Evolutionary conservation across 345 rosid genomes (phyloP).

Genomic region (Cardiospermum halicacabum): DNA sequence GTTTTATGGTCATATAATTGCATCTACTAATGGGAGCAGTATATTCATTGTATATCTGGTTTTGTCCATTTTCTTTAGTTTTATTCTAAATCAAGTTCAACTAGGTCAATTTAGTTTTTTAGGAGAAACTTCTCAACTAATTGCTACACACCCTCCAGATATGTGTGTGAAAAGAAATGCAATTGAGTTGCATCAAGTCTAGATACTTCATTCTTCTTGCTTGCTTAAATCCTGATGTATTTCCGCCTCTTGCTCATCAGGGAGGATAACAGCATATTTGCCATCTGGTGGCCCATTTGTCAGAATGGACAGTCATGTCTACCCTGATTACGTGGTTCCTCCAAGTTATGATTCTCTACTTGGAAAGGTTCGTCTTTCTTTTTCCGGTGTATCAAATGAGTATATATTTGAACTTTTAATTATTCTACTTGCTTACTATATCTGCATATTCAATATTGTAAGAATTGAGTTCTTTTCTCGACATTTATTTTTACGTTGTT

Average conservation of each 20-base stretch:
- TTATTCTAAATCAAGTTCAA: background rate
- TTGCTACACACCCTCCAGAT: no score
- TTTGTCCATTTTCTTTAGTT: slow-evolving; percentile 1
- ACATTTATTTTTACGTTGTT: background rate
- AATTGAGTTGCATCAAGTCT: no score
- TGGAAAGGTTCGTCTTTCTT: slow-evolving; percentile 74
- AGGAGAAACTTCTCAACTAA: no score
- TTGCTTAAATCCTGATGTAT: slow-evolving; percentile 1
- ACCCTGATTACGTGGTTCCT: slow-evolving; percentile 96
- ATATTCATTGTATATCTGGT: background rate
- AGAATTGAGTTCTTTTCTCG: background rate
- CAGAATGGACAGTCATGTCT: slow-evolving; percentile 98
- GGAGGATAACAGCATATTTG: slow-evolving; percentile 89
- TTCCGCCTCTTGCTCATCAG: slow-evolving; percentile 34
- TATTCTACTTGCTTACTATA: background rate
- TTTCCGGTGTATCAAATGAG: background rate
- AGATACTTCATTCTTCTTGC: background rate
- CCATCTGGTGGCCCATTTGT: slow-evolving; percentile 99
- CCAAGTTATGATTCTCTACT: slow-evolving; percentile 98
- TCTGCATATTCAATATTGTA: background rate
- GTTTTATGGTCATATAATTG: background rate
- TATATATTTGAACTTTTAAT: background rate
- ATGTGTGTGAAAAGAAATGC: background rate
- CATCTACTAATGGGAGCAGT: background rate
- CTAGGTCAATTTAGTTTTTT: background rate